These are phyloP conservation scores for Parachlorella kessleri DNA, from an alignment of 139 green algal species.

Conservation along the genomic window DNA sequence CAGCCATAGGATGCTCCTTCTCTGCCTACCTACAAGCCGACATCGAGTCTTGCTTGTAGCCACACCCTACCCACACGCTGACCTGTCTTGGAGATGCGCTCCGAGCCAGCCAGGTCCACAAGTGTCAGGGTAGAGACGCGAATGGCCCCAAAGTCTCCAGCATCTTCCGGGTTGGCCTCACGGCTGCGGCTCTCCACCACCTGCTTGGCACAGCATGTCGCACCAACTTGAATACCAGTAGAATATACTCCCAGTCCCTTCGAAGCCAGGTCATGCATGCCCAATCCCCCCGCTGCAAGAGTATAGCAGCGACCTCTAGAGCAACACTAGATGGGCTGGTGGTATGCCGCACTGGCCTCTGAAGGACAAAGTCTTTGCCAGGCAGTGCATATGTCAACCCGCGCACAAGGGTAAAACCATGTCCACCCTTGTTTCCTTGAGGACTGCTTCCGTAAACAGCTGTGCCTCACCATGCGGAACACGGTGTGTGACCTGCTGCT, in stretches of 20 bases:
- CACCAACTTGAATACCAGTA: too few species aligned
- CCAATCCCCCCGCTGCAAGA: too few species aligned
- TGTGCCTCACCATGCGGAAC: conserved; percentile 90
- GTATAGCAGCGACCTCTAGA: too few species aligned
- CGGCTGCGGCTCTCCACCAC: conserved; percentile 68
- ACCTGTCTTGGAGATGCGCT: conserved; percentile 89
- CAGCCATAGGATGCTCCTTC: too few species aligned
- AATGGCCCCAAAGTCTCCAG: conserved; percentile 67
- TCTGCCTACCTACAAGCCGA: too few species aligned
- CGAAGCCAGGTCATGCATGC: too few species aligned
- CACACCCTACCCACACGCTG: too few species aligned
- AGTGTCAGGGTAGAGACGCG: conserved; percentile 82
- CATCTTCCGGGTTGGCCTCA: conserved; percentile 43
- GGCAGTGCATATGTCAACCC: too few species aligned
- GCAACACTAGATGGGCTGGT: too few species aligned
- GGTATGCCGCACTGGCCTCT: too few species aligned
- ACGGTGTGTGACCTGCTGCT: conserved; percentile 90
- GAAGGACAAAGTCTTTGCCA: background rate
- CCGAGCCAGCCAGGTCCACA: conserved; percentile 91
- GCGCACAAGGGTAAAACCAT: background rate
- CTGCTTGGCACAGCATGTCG: conserved; percentile 5
- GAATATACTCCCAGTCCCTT: too few species aligned
- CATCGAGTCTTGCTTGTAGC: too few species aligned
- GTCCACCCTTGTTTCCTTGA: conserved; percentile 9
- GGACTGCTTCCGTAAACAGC: background rate